Conservation (phyloP, 805 yeast genomes). For the Cyberlindnera mycetangii region DNA sequence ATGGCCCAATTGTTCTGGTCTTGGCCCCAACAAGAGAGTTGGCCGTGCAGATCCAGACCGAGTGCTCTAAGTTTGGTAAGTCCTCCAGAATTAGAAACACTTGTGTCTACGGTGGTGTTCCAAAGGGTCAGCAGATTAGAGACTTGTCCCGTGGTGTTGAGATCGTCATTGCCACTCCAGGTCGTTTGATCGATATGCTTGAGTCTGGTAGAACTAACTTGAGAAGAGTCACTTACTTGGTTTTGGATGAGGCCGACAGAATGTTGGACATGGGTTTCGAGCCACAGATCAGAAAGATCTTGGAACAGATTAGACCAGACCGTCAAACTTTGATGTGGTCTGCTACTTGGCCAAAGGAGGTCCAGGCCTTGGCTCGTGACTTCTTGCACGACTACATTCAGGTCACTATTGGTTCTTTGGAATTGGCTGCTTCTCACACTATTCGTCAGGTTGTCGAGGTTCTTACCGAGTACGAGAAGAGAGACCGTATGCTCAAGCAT, state of each 20-base stretch:
- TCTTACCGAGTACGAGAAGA: constrained; percentile 87
- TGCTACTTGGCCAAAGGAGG: constrained; percentile 99
- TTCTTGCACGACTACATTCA: constrained; percentile 91
- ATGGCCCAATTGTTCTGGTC: constrained; percentile 94
- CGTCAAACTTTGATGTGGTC: constrained; percentile 99
- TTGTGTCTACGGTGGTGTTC: constrained; percentile 99
- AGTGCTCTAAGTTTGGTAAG: constrained; percentile 91
- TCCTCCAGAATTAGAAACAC: constrained; percentile 93
- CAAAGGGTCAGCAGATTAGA: constrained; percentile 96
- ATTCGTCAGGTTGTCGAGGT: constrained; percentile 93
- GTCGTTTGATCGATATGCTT: constrained; percentile 96
- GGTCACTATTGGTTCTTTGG: constrained; percentile 94
- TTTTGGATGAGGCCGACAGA: constrained; percentile 98
- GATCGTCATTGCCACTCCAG: constrained; percentile 97
- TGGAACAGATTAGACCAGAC: constrained; percentile 97
- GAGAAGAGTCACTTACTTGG: constrained; percentile 94
- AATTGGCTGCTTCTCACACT: constrained; percentile 93
- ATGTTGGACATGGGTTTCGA: constrained; percentile 99
- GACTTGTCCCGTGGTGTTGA: constrained; percentile 94
- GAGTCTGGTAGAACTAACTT: constrained; percentile 93
- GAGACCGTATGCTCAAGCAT: constrained; percentile 83
- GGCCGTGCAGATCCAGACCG: constrained; percentile 96
- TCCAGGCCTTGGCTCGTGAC: constrained; percentile 88
- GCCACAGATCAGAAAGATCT: constrained; percentile 98
- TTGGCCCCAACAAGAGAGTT: constrained; percentile 98